Evolutionary conservation across 179 eudicot species (phyloP), one percentile per base, ranked within the genome.

Genomic region (Heliamphora pulchella): DNA sequence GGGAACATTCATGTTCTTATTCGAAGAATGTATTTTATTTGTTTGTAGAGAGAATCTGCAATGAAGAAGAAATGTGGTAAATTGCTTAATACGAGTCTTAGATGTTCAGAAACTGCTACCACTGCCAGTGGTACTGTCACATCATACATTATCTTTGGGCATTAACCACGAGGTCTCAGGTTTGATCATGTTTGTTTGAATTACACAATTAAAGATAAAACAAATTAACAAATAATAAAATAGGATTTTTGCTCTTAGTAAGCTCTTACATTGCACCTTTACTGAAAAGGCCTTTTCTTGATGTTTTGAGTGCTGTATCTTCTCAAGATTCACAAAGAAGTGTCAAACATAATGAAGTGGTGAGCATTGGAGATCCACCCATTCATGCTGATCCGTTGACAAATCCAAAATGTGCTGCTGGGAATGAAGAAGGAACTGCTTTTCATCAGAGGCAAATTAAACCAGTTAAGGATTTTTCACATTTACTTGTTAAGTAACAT

Each of bases 41-140:
- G 46, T 78, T 78, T 71, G 80, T 81, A 96, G 99, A 92, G 99
- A 80, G 98, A 96, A 87, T 83, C 90, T 78, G 99, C 94, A 48
- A n/a, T 87, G 79, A 91, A 86, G 81, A 96, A 87, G 89, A 94
- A 94, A 80, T 81, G 80, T 18, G 90, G 74, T 66, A 90, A 86
- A 71, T 82, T 84, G 59, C 86, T 84, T 17, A 84, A 54, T 70
- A 80, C 80, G 75, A 86, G 84, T 47, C 83, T 55, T 55, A 79
- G 83, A 76, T 41, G 55, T 61, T 59, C 86, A 80, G 89, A 87
- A 74, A 75, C 75, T 65, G 72, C 84, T 43, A 77, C 78, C 73
- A 76, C 82, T 69, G 83, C 85, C 71, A 83, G 86, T 84, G 89
- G 86, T 75, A 83, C 82, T 77, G 83, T 87, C 57, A 79, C 87